These are phyloP conservation scores for Aspergillus sclerotialis DNA, from an alignment of 2,329 filamentous ascomycete genomes.

Conservation along the genomic window DNA sequence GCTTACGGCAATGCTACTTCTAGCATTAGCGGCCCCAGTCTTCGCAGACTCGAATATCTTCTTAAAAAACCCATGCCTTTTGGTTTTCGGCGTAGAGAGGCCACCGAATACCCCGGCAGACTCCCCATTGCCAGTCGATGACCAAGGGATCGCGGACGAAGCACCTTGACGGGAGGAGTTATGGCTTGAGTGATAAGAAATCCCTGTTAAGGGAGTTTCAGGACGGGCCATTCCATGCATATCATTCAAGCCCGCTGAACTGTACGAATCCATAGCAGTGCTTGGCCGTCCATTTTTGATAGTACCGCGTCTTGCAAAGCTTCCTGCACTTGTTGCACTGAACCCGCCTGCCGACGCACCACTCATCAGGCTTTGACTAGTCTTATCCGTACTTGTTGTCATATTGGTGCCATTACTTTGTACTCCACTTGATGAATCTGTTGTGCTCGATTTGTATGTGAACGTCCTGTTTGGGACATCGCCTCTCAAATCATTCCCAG, in stretches of 20 bases:
- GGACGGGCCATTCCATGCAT: slow-evolving; percentile 34
- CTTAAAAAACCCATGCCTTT: slow-evolving; percentile 87
- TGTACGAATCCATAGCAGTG: slow-evolving; percentile 36
- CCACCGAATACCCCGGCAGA: slow-evolving; percentile 67
- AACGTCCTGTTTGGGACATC: slow-evolving; percentile 68
- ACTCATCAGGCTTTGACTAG: slow-evolving; percentile 85
- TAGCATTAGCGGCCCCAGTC: slow-evolving; percentile 82
- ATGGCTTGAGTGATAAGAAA: slow-evolving; percentile 90
- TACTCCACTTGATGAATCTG: slow-evolving; percentile 66
- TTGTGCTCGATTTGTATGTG: slow-evolving; percentile 81
- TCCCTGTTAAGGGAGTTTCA: slow-evolving; percentile 58
- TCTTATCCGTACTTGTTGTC: slow-evolving; percentile 67
- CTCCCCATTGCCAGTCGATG: slow-evolving; percentile 47
- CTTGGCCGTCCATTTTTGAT: slow-evolving; percentile 34
- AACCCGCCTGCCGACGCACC: slow-evolving; percentile 83
- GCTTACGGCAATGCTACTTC: slow-evolving; percentile 71
- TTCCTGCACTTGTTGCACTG: slow-evolving; percentile 92
- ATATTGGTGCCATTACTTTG: slow-evolving; percentile 60
- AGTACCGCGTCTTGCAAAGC: slow-evolving; percentile 69
- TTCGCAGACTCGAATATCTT: slow-evolving; percentile 92
- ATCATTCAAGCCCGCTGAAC: slow-evolving; percentile 33
- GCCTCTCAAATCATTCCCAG: slow-evolving; percentile 67
- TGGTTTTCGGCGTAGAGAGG: slow-evolving; percentile 64
- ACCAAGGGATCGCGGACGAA: slow-evolving; percentile 60
- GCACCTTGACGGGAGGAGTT: slow-evolving; percentile 50